Percentiles rank a stretch among this genome's conserved stretches.
Conservation (phyloP, 208 protist species). For the Endotrypanum monterogeii region DNA sequence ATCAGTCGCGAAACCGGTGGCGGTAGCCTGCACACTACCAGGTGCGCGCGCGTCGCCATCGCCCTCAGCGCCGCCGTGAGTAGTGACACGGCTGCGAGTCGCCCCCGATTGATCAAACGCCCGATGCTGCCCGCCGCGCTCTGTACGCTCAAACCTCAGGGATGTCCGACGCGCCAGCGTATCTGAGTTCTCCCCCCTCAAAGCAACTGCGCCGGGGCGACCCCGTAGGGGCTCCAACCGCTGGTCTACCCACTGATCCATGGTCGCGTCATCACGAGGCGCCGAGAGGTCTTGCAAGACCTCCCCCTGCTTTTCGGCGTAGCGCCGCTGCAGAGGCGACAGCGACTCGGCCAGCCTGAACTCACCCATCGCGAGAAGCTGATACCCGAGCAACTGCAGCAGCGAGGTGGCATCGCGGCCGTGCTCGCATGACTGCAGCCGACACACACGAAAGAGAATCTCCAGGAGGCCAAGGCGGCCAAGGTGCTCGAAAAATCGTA, state of each 20-base stretch:
- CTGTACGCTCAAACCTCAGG: neutral
- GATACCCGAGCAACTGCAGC: slow-evolving; percentile 59
- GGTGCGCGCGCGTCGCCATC: neutral
- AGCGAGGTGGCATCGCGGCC: slow-evolving; percentile 66
- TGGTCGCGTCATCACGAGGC: slow-evolving; percentile 5
- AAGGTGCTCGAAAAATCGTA: slow-evolving; percentile 51
- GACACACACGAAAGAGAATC: slow-evolving; percentile 51
- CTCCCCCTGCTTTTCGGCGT: slow-evolving; percentile 11
- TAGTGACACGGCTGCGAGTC: neutral
- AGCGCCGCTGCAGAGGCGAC: slow-evolving; percentile 14
- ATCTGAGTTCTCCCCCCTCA: neutral
- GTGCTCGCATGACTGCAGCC: slow-evolving; percentile 44
- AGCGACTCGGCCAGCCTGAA: slow-evolving; percentile 32
- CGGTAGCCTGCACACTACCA: neutral
- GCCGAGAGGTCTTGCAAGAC: slow-evolving; percentile 11
- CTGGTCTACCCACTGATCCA: slow-evolving; percentile 1
- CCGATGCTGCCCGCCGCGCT: neutral
- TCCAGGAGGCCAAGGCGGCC: slow-evolving; percentile 45
- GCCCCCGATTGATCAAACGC: neutral
- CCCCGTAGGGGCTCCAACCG: neutral
- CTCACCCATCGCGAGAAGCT: slow-evolving; percentile 42
- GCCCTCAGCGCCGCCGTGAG: neutral
- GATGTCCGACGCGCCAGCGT: neutral
- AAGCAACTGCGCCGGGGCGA: neutral
- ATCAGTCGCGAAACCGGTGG: neutral